Evolutionary conservation across 2,329 filamentous ascomycete species (phyloP), one percentile per base, ranked within the genome.

Genomic region (Seiridium cupressi): DNA sequence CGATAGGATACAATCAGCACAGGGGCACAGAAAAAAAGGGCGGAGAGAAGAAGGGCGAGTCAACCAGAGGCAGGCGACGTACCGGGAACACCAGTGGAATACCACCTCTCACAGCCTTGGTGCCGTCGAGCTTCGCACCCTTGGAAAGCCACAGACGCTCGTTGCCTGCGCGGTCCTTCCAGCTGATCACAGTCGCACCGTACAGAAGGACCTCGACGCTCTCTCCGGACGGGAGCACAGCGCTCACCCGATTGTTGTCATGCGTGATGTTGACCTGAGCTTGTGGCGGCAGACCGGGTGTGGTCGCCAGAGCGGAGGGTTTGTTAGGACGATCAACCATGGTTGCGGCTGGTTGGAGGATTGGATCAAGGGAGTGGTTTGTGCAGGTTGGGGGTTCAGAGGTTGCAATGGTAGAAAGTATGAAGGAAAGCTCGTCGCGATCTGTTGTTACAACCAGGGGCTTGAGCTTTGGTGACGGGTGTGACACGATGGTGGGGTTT

Each of bases 11-110:
- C 49, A 32, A 34, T 62, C 18, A 62, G 58, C 51, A 46, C 34
- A 44, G 18, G 18, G 2, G 18, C 18, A 8, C 47, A 31, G 18
- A 8, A 31, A 32, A 9, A 32, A 32, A 7, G 3, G 26, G 26
- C 9, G 26, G 26, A 9, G 4, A 31, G 32, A 36, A 6, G 4
- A 6, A 11, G 11, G 5, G 49, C 9, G n/a, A 18, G 9, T 49
- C 10, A 18, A n/a, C 9, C 9, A 54, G 5, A 38, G 13, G 54
- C 18, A 26, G 51, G 9, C 32, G 44, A 79, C 86, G 65, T 82
- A 97, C 93, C 7, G 94, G 94, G 73, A 97, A 98, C 42, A 97
- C 93, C 56, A 98, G 79, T 4, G 94, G 94, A 68, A 98, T 92
- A 11, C 94, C 94, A 60, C 95, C 95, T 64, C 95, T 85, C 57